Percentiles rank a stretch among this genome's conserved stretches.
These are phyloP conservation scores for Bipolaris cookei DNA, from an alignment of 2,329 filamentous ascomycete species.

Conservation along the genomic window DNA sequence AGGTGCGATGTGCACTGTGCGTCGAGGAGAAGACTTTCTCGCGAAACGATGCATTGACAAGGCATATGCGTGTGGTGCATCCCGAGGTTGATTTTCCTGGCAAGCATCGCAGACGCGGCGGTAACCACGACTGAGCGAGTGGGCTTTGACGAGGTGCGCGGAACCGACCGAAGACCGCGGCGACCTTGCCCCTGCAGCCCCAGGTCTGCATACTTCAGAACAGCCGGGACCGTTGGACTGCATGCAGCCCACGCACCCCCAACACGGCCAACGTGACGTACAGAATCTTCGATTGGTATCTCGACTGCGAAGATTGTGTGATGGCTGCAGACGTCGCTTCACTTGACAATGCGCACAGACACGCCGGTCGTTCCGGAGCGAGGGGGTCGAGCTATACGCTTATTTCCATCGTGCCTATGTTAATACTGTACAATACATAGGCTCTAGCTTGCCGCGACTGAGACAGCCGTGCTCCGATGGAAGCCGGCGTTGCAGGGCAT, in stretches of 20 bases:
- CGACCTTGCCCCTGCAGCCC: conserved; percentile 9
- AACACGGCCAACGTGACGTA: conserved; percentile 13
- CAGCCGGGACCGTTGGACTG: conserved; percentile 24
- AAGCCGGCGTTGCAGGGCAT: conserved; percentile 6
- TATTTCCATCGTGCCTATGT: conserved; percentile 2
- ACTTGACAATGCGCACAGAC: too few species aligned
- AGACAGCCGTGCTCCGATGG: neutral
- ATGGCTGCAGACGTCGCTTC: neutral
- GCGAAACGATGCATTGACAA: conserved; percentile 88
- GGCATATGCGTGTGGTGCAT: conserved; percentile 94
- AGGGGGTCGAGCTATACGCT: conserved; percentile 1
- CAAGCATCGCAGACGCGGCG: conserved; percentile 58
- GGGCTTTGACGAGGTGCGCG: conserved; percentile 10
- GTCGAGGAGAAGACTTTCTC: conserved; percentile 98
- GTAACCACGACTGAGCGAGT: conserved; percentile 43
- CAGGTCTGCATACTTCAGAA: conserved; percentile 32
- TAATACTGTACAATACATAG: too few species aligned
- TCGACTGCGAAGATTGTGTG: conserved; percentile 5
- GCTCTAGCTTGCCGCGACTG: neutral
- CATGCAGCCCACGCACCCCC: conserved; percentile 15
- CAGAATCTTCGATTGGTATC: conserved; percentile 1
- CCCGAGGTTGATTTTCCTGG: conserved; percentile 85
- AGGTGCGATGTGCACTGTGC: conserved; percentile 90
- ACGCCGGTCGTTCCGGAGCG: neutral
- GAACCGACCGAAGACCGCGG: conserved; percentile 25